A percentile compares a stretch with the other conserved stretches of the same genome.
phyloP scores from a whole-genome alignment of 2,329 filamentous ascomycete species.

The Alternaria arborescens region DNA sequence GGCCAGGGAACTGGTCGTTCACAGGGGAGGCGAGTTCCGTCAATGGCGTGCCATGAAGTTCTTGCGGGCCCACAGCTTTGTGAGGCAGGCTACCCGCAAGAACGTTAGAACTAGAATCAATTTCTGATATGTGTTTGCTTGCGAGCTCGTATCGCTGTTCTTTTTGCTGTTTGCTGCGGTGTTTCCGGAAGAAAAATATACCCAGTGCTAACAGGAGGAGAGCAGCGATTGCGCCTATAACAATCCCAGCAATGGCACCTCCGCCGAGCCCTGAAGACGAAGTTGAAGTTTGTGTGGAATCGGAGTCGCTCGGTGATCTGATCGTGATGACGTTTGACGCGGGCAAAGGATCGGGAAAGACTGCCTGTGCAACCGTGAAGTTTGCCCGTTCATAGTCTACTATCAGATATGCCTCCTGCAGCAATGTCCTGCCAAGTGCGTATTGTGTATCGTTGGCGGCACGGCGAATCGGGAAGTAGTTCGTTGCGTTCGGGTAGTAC shows the following conservation, averaged over 20 bases:
- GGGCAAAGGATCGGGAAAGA: slow-evolving; percentile 42
- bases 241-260: slow-evolving; percentile 47
- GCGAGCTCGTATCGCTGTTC: slow-evolving; percentile 33
- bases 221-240: slow-evolving; percentile 31
- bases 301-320: slow-evolving; percentile 13
- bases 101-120: slow-evolving; percentile 18
- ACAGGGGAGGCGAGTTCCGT: slow-evolving; percentile 33
- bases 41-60: slow-evolving; percentile 37
- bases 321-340: slow-evolving; percentile 42
- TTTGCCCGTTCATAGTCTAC: slow-evolving; percentile 58
- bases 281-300: slow-evolving; percentile 4
- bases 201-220: slow-evolving; percentile 31
- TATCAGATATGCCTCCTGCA: slow-evolving; percentile 69
- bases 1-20: slow-evolving; percentile 8
- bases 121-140: slow-evolving; percentile 30
- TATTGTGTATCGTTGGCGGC: slow-evolving; percentile 64
- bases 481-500: slow-evolving; percentile 68
- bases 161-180: slow-evolving; percentile 14
- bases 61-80: slow-evolving; percentile 30
- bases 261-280: slow-evolving; percentile 27
- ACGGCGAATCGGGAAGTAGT: slow-evolving; percentile 72
- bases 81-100: slow-evolving; percentile 9
- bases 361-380: slow-evolving; percentile 57
- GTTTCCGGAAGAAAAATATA: slow-evolving; percentile 34
- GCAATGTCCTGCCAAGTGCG: slow-evolving; percentile 71